Conservation (phyloP, 129 eudicot species). For the Centrapalus pauciflorus region DNA sequence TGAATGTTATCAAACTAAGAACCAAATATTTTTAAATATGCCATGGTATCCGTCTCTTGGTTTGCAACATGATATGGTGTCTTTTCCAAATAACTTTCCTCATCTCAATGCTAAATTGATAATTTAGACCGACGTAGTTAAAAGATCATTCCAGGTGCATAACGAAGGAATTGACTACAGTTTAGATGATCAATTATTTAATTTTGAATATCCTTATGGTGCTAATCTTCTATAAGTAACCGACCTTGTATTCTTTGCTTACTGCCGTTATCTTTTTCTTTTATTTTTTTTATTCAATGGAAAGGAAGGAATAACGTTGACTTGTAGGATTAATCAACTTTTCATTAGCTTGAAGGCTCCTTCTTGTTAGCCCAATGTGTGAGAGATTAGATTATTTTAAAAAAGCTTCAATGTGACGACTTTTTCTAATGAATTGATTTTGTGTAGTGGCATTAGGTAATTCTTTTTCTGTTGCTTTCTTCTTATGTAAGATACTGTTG, state of each 20-base stretch:
- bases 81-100: constrained; percentile 5
- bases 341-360: constrained; percentile 11
- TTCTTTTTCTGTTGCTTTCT: constrained; percentile 1
- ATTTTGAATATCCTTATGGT: neutral
- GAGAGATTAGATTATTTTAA: constrained; percentile 9
- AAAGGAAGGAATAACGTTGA: constrained; percentile 22
- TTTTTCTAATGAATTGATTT: neutral
- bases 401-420: constrained; percentile 18
- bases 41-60: neutral
- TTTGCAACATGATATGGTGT: neutral
- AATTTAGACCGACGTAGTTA: constrained; percentile 2
- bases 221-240: neutral
- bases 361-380: neutral
- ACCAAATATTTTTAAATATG: neutral
- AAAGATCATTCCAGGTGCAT: neutral
- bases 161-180: neutral
- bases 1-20: constrained; percentile 1
- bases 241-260: constrained; percentile 7
- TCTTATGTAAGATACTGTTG: neutral
- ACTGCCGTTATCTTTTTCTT: constrained; percentile 2
- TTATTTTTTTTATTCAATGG: constrained; percentile 1
- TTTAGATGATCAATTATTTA: neutral
- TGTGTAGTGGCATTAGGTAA: neutral
- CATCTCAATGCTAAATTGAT: neutral
- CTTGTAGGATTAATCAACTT: neutral